phyloP scores from a whole-genome alignment of 2,329 filamentous ascomycete species.

The Davidsoniella neocaledoniae region DNA sequence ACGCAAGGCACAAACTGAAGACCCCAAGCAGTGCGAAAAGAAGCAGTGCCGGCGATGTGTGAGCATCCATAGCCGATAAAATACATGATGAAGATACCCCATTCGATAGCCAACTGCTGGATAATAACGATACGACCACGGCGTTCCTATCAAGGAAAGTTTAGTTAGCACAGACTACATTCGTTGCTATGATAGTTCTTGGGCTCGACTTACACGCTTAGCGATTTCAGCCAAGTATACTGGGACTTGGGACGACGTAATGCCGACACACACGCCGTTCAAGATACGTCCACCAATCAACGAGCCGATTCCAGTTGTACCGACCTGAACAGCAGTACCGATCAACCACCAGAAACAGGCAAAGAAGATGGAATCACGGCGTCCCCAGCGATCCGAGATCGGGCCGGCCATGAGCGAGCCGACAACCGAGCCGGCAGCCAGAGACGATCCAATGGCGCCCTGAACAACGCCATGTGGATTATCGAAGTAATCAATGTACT shows the following conservation, averaged over 20 bases:
- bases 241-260: conserved; percentile 42
- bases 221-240: conserved; percentile 50
- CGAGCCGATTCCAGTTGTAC: conserved; percentile 13
- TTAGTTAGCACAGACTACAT: neutral
- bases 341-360: conserved; percentile 15
- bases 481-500: conserved; percentile 36
- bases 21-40: conserved; percentile 49
- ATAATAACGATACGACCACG: conserved; percentile 49
- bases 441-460: conserved; percentile 34
- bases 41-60: conserved; percentile 37
- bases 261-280: conserved; percentile 49
- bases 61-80: conserved; percentile 49
- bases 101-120: conserved; percentile 62
- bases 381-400: conserved; percentile 31
- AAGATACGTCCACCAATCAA: conserved; percentile 40
- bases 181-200: too few relatives aligned
- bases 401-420: conserved; percentile 31
- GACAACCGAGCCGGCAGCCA: conserved; percentile 34
- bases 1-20: conserved; percentile 45
- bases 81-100: conserved; percentile 50
- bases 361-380: conserved; percentile 19
- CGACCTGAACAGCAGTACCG: conserved; percentile 15
- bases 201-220: conserved; percentile 8
- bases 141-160: conserved; percentile 26
- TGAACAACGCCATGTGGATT: conserved; percentile 28